A percentile compares a stretch with the other conserved stretches of the same genome.
Conservation (phyloP, 345 rosid genomes). For the Punica granatum region DNA sequence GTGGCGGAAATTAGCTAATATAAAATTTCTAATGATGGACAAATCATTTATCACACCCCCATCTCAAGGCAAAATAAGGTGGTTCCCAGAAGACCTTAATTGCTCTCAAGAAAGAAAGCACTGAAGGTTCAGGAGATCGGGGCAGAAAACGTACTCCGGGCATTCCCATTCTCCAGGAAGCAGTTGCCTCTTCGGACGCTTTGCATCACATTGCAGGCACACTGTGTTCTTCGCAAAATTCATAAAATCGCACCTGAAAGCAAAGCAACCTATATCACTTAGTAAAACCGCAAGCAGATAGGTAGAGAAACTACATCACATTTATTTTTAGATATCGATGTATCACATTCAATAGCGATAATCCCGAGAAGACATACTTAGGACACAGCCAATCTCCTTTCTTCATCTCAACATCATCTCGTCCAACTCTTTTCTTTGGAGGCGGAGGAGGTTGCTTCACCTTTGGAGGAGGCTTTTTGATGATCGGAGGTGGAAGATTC, state of each 20-base stretch:
- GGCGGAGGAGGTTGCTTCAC: slow-evolving; percentile 97
- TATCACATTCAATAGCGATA: neutral
- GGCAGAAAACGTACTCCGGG: slow-evolving; percentile 65
- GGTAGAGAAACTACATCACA: neutral
- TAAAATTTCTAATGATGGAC: neutral
- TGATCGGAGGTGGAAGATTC: slow-evolving; percentile 84
- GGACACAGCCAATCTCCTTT: slow-evolving; percentile 98
- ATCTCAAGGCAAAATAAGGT: neutral
- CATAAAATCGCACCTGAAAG: slow-evolving; percentile 89
- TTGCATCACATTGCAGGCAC: slow-evolving; percentile 96
- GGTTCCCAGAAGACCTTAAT: neutral
- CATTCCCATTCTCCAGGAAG: slow-evolving; percentile 99
- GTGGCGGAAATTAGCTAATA: neutral
- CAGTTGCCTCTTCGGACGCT: slow-evolving; percentile 90
- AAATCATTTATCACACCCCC: neutral
- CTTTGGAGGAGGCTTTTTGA: slow-evolving; percentile 81
- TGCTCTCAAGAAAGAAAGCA: neutral
- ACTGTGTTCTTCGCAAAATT: slow-evolving; percentile 89
- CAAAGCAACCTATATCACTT: neutral
- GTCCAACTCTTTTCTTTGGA: slow-evolving; percentile 85
- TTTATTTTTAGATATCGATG: neutral
- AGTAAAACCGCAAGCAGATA: neutral
- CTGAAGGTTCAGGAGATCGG: neutral
- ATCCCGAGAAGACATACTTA: slow-evolving; percentile 45
- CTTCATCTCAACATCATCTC: slow-evolving; percentile 96